Base-by-base conservation (phyloP, 2,329 filamentous ascomycete species). In the Albifimbria verrucaria region DNA sequence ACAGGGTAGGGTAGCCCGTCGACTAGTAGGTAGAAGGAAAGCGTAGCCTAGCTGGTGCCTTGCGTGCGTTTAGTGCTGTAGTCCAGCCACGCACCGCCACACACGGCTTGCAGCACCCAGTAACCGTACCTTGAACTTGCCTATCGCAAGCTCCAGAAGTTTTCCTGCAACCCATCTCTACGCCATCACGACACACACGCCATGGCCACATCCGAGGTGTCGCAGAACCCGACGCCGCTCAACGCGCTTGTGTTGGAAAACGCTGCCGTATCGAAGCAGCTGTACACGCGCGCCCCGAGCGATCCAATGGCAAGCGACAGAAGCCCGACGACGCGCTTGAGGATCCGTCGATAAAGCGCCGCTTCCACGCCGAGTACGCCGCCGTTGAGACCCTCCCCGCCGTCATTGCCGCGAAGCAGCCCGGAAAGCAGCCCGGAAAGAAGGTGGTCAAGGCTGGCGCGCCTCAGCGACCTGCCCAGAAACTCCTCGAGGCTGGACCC, bases 351-450 rank as follows among this genome's bases (percentile, higher is more conserved):
- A 57, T 70, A 57, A 70, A 72, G 61, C 65, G 63, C 51, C 82
- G 87, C 47, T 84, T 89, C 65, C 78, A 79, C 50, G 78, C 77
- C 64, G 92, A 97, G 74, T 97, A 96, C 71, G 82, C 86, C 61
- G 77, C 86, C 64, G 87, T 94, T 21, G 83, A 85, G 66, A 87
- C 88, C 57, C 79, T 97, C 3, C 92, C 92, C 6, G 83, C 87
- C 21, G 83, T 83, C 2, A 79, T 97, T 20, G 89, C 89, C 32
- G 87, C 89, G 21, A 94, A 92, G 68, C 88, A 92, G 69, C 87
- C 88, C 15, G 82, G 63, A 9, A 68, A 65, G 36, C 61, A 69
- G 48, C 57, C 62, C 2, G 63, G 62, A 22, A 72, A 66, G 57
- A 71, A 66, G 54, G 41, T 55, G 20, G 55, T 55, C 7, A 89